Base-by-base conservation (phyloP, 495 filamentous ascomycete genomes). In the Tuber borchii region DNA sequence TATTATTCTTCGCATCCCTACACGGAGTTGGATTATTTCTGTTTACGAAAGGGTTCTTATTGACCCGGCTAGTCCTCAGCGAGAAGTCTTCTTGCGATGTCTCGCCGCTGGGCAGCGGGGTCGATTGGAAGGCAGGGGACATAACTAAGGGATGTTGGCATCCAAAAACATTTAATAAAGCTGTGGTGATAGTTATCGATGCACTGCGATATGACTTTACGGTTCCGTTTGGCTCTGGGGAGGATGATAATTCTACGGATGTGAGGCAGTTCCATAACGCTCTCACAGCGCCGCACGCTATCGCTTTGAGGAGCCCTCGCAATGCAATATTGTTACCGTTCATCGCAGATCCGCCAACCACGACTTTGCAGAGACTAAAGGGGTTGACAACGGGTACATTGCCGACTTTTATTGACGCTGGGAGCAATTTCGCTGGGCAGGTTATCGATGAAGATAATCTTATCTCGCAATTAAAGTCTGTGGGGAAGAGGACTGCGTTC, bases 361-460 rank as follows among this genome's bases (percentile, higher is more conserved):
- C 94, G 8, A 99, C 95, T 48, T 85, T 98, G 72, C 95, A 98
- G 81, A 87, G 95, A 75, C 84, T 99, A 73, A 98, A 98, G 85
- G 95, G 94, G 1, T 84, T 99, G 80, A 99, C 95, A 20, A 99
- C 95, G 3, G 95, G 95, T 22, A 97, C 96, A 12, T 84, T 99
- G 74, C 95, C 95, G 20, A 97, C 95, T 6, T 97, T 99, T 83
- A 87, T 97, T 43, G 95, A 99, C 83, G 88, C 91, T 19, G 95
- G 95, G 5, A 96, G 93, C 37, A 98, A 95, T 84, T 99, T 99
- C 82, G 93, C 94, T 9, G 95, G 95, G 9, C 96, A 92, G 26
- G 92, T 93, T n/a, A 97, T 99, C 81, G 93, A 97, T 73, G 95
- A 99, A 85, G 95, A 99, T 83, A 99, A 98, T 79, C 81, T 99